A percentile compares a stretch with the other conserved stretches of the same genome.
Evolutionary conservation across 495 filamentous ascomycete species (phyloP).

Genomic region (Saxophila tyrrhenica): DNA sequence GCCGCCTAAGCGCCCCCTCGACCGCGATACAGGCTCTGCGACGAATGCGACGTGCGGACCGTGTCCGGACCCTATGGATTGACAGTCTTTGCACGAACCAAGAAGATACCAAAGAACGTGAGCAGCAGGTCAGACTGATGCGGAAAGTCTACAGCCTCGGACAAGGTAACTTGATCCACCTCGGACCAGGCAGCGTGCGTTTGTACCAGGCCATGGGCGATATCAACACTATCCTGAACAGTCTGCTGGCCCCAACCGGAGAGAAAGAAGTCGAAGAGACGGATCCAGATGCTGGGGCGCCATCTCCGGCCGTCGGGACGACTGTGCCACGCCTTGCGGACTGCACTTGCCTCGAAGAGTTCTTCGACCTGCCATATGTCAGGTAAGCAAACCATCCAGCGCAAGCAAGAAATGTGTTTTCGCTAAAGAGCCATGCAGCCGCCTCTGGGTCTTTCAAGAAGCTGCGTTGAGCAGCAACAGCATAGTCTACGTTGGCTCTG

Average conservation of each 20-base stretch:
- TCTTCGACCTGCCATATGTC: background rate
- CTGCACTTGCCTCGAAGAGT: background rate
- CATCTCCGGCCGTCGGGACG: too few species aligned
- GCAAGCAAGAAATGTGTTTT: background rate
- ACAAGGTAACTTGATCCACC: background rate
- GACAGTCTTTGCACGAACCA: slow-evolving; percentile 8
- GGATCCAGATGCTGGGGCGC: too few species aligned
- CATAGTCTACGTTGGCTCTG: background rate
- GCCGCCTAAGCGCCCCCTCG: background rate
- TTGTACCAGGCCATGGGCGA: background rate
- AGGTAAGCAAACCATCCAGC: background rate
- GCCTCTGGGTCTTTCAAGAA: background rate
- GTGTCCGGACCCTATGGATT: background rate
- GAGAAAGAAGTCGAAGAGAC: too few species aligned
- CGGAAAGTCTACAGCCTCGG: background rate
- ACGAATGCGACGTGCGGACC: background rate
- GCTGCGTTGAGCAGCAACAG: background rate
- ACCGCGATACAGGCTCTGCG: background rate
- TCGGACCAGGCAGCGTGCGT: background rate
- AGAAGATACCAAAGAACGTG: background rate
- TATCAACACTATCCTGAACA: too few species aligned
- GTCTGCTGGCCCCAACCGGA: too few species aligned
- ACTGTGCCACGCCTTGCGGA: background rate
- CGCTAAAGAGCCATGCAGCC: background rate
- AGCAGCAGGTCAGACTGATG: slow-evolving; percentile 1